Conservation (phyloP, 2,329 filamentous ascomycete species). For the Sordariomycetes sp. region DNA sequence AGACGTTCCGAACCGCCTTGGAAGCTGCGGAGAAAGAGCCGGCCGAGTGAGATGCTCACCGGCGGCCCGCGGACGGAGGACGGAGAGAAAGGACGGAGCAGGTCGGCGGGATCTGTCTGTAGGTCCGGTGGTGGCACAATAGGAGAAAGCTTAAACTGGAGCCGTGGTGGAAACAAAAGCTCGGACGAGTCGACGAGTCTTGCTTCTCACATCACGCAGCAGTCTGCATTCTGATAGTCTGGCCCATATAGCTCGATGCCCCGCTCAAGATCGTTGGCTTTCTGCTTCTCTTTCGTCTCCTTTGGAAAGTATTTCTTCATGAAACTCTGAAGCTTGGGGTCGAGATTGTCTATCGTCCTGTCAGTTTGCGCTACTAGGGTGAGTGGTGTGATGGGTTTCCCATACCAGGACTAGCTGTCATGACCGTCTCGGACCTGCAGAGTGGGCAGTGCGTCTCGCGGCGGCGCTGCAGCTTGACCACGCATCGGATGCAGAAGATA, state of each 20-base stretch:
- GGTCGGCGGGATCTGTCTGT: background rate
- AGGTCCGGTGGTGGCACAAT: background rate
- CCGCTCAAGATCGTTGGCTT: slow-evolving; percentile 65
- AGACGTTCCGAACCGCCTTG: slow-evolving; percentile 59
- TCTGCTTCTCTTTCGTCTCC: slow-evolving; percentile 56
- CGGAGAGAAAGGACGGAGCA: background rate
- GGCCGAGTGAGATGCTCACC: background rate
- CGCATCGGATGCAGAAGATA: slow-evolving; percentile 74
- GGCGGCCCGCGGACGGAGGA: background rate
- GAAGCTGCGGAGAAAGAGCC: slow-evolving; percentile 31
- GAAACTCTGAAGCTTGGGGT: slow-evolving; percentile 56
- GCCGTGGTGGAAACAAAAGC: background rate
- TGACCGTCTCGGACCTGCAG: slow-evolving; percentile 61
- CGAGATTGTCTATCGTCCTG: slow-evolving; percentile 48
- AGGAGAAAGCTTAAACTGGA: background rate
- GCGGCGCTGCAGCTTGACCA: slow-evolving; percentile 68
- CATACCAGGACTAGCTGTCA: slow-evolving; percentile 55
- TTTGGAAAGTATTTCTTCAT: slow-evolving; percentile 66
- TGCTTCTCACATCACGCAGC: slow-evolving; percentile 43
- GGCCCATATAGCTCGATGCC: slow-evolving; percentile 63
- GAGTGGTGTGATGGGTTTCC: background rate
- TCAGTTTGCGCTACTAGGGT: background rate
- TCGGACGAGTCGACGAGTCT: background rate
- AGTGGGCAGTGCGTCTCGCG: slow-evolving; percentile 62
- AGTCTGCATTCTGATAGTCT: slow-evolving; percentile 48